phyloP scores from a whole-genome alignment of 345 rosid genomes.

The Eutrema japonicum region DNA sequence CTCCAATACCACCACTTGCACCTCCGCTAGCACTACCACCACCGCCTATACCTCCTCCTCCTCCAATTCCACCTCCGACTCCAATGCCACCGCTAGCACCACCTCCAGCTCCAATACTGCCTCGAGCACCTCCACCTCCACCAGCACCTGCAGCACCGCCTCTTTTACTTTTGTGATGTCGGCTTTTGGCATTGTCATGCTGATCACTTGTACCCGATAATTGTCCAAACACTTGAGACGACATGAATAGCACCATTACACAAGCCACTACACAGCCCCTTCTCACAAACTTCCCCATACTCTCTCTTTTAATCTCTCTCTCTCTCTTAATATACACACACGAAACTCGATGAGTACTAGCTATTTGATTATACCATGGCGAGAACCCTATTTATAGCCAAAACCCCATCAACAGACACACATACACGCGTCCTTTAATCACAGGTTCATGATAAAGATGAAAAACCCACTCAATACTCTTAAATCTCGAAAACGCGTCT shows the following conservation, averaged over 20 bases:
- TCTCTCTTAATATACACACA: slow-evolving; percentile 5
- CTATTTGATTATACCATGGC: slow-evolving; percentile 16
- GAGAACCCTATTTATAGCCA: slow-evolving; percentile 35
- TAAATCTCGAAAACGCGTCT: slow-evolving; percentile 29
- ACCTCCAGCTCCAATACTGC: slow-evolving; percentile 22
- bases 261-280: slow-evolving; percentile 37
- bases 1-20: no score
- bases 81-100: slow-evolving; percentile 17
- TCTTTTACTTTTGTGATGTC: slow-evolving; percentile 7
- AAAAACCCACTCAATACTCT: slow-evolving; percentile 31
- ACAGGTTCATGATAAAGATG: slow-evolving; percentile 5
- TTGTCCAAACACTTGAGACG: slow-evolving; percentile 31
- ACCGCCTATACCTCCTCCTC: no score
- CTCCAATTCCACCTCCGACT: neutral
- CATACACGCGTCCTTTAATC: slow-evolving; percentile 22
- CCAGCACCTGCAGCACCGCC: neutral
- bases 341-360: slow-evolving; percentile 10
- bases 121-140: neutral
- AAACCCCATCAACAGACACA: neutral
- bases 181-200: neutral
- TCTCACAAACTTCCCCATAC: slow-evolving; percentile 36
- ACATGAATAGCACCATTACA: slow-evolving; percentile 21
- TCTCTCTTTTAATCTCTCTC: neutral
- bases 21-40: no score
- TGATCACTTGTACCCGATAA: neutral